Evolutionary conservation across 2,329 filamentous ascomycete genomes (phyloP).

Genomic region (Emericellopsis atlantica): DNA sequence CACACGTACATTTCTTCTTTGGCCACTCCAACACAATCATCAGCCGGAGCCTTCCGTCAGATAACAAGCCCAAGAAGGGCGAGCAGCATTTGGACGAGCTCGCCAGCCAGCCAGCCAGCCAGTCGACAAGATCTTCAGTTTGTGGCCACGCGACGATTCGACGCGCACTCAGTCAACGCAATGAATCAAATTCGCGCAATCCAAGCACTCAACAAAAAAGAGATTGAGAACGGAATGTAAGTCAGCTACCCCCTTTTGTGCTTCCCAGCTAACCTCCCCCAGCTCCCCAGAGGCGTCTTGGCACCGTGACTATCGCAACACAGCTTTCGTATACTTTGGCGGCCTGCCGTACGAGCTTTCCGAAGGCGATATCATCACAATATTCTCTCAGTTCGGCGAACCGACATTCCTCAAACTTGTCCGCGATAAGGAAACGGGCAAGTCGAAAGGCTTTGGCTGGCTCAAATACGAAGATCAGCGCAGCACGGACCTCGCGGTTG

Average conservation of each 20-base stretch:
- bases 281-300: conserved; percentile 81
- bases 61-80: too few species aligned
- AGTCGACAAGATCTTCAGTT: not conserved
- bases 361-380: conserved; percentile 89
- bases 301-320: conserved; percentile 96
- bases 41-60: too few species aligned
- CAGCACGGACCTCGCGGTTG: conserved; percentile 89
- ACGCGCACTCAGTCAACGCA: conserved; percentile 8
- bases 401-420: conserved; percentile 86
- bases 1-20: too few species aligned
- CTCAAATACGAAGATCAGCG: conserved; percentile 97
- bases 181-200: conserved; percentile 96
- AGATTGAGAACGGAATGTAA: conserved; percentile 79
- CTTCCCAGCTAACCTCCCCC: conserved; percentile 2
- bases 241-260: conserved; percentile 15
- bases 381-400: conserved; percentile 95
- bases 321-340: conserved; percentile 92
- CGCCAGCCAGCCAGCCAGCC: not conserved
- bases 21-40: too few species aligned
- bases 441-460: conserved; percentile 89
- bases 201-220: conserved; percentile 83
- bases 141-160: not conserved
- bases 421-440: conserved; percentile 92
- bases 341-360: conserved; percentile 85
- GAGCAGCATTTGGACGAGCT: too few species aligned